A percentile compares a stretch with the other conserved stretches of the same genome.
These are phyloP conservation scores for Penstemon eatonii DNA, from an alignment of 257 asterid species.

Conservation along the genomic window DNA sequence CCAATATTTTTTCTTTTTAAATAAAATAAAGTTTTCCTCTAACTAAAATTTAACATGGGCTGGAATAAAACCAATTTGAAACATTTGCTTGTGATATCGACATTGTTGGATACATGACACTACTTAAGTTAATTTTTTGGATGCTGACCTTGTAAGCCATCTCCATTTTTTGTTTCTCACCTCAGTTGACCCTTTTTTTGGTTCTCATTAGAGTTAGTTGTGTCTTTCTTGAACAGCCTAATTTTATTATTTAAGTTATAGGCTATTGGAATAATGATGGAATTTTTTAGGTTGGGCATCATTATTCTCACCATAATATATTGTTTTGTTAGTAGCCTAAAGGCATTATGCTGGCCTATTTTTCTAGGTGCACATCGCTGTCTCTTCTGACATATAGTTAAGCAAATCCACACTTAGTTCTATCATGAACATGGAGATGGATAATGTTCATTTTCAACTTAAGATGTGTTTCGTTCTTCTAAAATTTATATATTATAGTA, in stretches of 20 bases:
- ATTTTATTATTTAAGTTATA: background rate
- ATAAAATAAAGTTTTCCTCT: background rate
- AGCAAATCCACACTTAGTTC: constrained; percentile 4
- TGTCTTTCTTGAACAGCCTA: background rate
- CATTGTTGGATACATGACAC: background rate
- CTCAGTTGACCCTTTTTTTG: background rate
- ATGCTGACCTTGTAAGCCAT: background rate
- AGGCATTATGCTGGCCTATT: background rate
- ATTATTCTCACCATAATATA: background rate
- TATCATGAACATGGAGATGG: background rate
- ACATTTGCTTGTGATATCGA: background rate
- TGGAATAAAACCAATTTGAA: background rate
- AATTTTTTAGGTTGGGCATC: background rate
- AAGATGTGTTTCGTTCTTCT: background rate
- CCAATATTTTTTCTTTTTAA: background rate
- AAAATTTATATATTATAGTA: background rate
- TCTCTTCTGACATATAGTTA: constrained; percentile 8
- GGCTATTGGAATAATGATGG: background rate
- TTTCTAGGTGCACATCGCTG: background rate
- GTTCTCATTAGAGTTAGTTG: background rate
- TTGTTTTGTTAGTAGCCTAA: background rate
- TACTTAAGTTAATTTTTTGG: background rate
- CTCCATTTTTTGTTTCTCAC: background rate
- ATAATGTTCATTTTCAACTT: background rate
- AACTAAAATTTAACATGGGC: background rate